Evolutionary conservation across 192 early-diverging fungal species (phyloP), one percentile per base, ranked within the genome.

Genomic region (Gonapodya sp.): DNA sequence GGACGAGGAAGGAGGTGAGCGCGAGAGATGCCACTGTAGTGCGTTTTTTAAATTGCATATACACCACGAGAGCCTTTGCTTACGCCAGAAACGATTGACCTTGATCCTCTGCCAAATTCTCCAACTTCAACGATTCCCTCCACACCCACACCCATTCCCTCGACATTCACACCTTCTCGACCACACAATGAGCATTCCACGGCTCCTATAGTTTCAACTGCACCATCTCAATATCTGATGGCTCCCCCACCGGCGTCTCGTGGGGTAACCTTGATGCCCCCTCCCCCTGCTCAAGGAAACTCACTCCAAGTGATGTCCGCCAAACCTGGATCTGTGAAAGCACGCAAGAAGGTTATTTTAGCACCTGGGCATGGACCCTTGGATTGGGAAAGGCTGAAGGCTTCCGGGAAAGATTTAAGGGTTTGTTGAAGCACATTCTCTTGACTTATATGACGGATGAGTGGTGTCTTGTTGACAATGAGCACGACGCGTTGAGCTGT

Each of bases 381-480:
- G 36, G 96, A 99, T 86, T 97, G 97, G 97, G 94, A 94, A 31
- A 88, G 91, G n/a, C 88, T 98, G 1, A 93, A 91, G 34, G 82
- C 83, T 1, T 94, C 94, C 1, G 94, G 93, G 32, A 82, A 87
- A 72, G 89, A 96, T 85, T 87, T 96, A 32, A 84, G 87, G 83
- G n/a, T n/a, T n/a, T n/a, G n/a, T n/a, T n/a, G n/a, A n/a, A n/a
- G n/a, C n/a, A n/a, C n/a, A n/a, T n/a, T n/a, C n/a, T n/a, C n/a
- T n/a, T n/a, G n/a, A n/a, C n/a, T n/a, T n/a, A n/a, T n/a, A n/a
- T n/a, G n/a, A n/a, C n/a, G n/a, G n/a, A n/a, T n/a, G n/a, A n/a
- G n/a, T n/a, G n/a, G n/a, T n/a, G n/a, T n/a, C n/a, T n/a, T n/a
- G n/a, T n/a, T n/a, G n/a, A n/a, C n/a, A n/a, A n/a, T n/a, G n/a